Conservation (phyloP, 495 filamentous ascomycete species). For the Alectoria sarmentosa region DNA sequence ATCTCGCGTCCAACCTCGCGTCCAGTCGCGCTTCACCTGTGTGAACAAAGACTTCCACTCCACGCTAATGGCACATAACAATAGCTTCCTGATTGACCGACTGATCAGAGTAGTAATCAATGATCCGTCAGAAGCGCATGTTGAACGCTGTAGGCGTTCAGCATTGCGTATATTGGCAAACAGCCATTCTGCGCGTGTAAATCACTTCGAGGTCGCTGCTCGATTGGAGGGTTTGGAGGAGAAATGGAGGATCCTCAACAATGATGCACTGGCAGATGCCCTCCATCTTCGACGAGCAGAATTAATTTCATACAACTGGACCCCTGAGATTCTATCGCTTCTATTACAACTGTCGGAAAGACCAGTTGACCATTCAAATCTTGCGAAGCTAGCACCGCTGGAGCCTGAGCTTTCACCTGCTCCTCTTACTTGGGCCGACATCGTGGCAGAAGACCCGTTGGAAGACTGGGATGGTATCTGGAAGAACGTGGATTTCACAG, state of each 20-base stretch:
- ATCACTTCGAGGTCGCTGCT: slow-evolving; percentile 78
- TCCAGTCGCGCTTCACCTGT: not conserved
- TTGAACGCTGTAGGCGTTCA: slow-evolving; percentile 33
- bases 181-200: slow-evolving; percentile 61
- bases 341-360: slow-evolving; percentile 76
- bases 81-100: slow-evolving; percentile 34
- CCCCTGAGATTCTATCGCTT: slow-evolving; percentile 73
- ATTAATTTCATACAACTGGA: slow-evolving; percentile 52
- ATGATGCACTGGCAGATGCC: slow-evolving; percentile 75
- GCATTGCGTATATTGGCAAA: slow-evolving; percentile 48
- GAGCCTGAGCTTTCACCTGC: slow-evolving; percentile 38
- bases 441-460: slow-evolving; percentile 65
- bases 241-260: slow-evolving; percentile 72
- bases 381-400: slow-evolving; percentile 51
- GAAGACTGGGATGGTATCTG: slow-evolving; percentile 66
- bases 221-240: slow-evolving; percentile 77
- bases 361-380: slow-evolving; percentile 59
- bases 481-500: slow-evolving; percentile 67
- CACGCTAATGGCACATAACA: slow-evolving; percentile 39
- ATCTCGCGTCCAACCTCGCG: not conserved
- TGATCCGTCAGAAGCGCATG: slow-evolving; percentile 30
- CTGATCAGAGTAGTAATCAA: slow-evolving; percentile 35
- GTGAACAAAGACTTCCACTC: not conserved
- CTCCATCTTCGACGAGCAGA: slow-evolving; percentile 56
- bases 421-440: slow-evolving; percentile 63